A percentile compares a stretch with the other conserved stretches of the same genome.
These are phyloP conservation scores for Colletotrichum scovillei DNA, from an alignment of 2,329 filamentous ascomycete genomes.

Conservation along the genomic window DNA sequence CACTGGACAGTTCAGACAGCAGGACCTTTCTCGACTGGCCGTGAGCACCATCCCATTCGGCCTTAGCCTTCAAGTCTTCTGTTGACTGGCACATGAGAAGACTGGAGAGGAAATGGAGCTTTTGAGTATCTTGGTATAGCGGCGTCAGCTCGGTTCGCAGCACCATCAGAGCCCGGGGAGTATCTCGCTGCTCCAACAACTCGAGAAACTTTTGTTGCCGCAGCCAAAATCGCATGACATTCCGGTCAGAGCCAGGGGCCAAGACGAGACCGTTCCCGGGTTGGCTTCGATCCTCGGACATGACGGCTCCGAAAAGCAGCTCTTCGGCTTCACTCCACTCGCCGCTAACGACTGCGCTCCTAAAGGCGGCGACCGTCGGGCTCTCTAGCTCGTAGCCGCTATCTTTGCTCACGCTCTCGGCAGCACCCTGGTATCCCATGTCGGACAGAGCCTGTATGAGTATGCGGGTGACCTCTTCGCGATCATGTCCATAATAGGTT, in stretches of 20 bases:
- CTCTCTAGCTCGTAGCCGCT: conserved; percentile 92
- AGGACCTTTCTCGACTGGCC: conserved; percentile 80
- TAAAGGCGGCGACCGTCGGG: conserved; percentile 85
- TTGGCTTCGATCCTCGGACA: conserved; percentile 46
- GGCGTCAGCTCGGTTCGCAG: conserved; percentile 89
- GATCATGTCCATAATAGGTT: conserved; percentile 84
- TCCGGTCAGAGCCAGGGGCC: conserved; percentile 78
- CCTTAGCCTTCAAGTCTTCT: conserved; percentile 80
- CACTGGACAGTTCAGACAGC: conserved; percentile 86
- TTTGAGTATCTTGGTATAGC: conserved; percentile 79
- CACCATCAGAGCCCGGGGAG: conserved; percentile 80
- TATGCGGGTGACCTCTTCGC: conserved; percentile 92
- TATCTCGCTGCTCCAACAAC: conserved; percentile 81
- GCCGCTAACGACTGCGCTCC: conserved; percentile 82
- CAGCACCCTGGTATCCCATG: conserved; percentile 85
- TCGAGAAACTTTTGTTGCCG: conserved; percentile 96
- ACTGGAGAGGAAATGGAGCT: conserved; percentile 86
- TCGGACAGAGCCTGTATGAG: conserved; percentile 91
- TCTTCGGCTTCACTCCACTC: conserved; percentile 88
- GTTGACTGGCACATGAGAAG: conserved; percentile 88
- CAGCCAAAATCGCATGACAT: conserved; percentile 87
- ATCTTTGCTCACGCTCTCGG: conserved; percentile 78
- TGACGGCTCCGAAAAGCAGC: conserved; percentile 70
- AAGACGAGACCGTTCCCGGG: conserved; percentile 75
- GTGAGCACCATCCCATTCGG: conserved; percentile 85